Evolutionary conservation across 192 early-diverging fungal species (phyloP).

Genomic region (Backusella tuberculispora): DNA sequence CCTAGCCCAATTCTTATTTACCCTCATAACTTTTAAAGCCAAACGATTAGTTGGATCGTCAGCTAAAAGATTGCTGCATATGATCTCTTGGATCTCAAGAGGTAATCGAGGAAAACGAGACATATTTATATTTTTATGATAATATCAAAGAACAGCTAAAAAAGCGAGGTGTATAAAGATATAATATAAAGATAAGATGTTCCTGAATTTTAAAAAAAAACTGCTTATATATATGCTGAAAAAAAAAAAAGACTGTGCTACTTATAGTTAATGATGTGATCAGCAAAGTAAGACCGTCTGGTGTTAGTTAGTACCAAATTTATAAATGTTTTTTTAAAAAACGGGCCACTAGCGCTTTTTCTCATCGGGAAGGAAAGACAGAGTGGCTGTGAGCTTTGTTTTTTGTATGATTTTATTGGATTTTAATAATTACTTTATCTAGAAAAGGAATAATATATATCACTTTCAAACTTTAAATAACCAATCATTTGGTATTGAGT

Average conservation of each 20-base stretch:
- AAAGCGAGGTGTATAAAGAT: not conserved
- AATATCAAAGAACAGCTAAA: no score
- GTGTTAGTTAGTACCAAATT: not conserved
- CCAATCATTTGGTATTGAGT: not conserved
- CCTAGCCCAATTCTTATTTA: not conserved
- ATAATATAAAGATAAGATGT: slow-evolving; percentile 2
- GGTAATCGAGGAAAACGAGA: not conserved
- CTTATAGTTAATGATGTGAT: not conserved
- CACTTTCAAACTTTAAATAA: not conserved
- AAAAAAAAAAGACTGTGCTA: not conserved
- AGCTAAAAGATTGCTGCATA: not conserved
- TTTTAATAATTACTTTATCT: slow-evolving; percentile 6
- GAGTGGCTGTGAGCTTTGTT: not conserved
- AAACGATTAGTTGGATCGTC: not conserved
- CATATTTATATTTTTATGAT: not conserved
- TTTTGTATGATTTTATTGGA: not conserved
- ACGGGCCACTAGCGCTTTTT: not conserved
- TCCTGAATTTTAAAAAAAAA: not conserved
- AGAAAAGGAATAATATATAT: slow-evolving; percentile 6
- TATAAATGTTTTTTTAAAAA: no score
- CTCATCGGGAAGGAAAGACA: not conserved
- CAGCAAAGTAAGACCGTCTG: not conserved
- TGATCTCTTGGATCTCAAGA: slow-evolving; percentile 15
- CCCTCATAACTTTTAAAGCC: slow-evolving; percentile 6
- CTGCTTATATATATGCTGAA: not conserved